Conservation (phyloP, 2,329 filamentous ascomycete genomes). For the Trichophyton equinum region DNA sequence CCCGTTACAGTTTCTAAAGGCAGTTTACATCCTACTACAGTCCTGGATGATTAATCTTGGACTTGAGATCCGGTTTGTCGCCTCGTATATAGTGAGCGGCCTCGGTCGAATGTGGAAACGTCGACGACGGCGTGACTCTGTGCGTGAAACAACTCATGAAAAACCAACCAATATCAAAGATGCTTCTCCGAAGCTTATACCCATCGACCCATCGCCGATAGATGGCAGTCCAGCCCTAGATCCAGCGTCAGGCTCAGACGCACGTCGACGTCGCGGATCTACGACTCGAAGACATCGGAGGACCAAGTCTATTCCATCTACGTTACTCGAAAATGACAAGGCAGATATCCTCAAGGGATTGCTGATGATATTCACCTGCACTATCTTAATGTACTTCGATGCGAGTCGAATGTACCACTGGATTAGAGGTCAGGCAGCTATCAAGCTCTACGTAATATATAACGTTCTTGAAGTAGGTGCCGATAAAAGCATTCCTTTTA, state of each 20-base stretch:
- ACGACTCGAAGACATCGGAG: constrained; percentile 49
- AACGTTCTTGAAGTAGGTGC: constrained; percentile 68
- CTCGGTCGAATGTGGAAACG: constrained; percentile 63
- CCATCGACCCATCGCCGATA: background rate
- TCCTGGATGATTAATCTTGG: constrained; percentile 66
- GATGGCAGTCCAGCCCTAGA: background rate
- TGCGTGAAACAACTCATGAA: constrained; percentile 8
- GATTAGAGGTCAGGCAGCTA: constrained; percentile 88
- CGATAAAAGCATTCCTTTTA: background rate
- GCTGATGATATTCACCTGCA: constrained; percentile 74
- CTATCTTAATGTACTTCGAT: constrained; percentile 78
- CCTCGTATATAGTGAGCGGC: constrained; percentile 66
- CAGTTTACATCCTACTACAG: constrained; percentile 58
- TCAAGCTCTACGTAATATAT: constrained; percentile 98
- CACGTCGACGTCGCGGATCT: constrained; percentile 19
- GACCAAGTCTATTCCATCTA: constrained; percentile 73
- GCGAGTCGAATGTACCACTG: constrained; percentile 97
- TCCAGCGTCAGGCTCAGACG: background rate
- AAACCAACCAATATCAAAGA: constrained; percentile 14
- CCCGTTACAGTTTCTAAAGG: constrained; percentile 74
- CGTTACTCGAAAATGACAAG: constrained; percentile 77
- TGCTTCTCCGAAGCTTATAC: background rate
- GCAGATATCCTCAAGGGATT: constrained; percentile 86
- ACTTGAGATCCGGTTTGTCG: constrained; percentile 60
- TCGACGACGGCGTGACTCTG: background rate